Base-by-base conservation (phyloP, 2,329 filamentous ascomycete genomes). In the Beauveria brongniartii region DNA sequence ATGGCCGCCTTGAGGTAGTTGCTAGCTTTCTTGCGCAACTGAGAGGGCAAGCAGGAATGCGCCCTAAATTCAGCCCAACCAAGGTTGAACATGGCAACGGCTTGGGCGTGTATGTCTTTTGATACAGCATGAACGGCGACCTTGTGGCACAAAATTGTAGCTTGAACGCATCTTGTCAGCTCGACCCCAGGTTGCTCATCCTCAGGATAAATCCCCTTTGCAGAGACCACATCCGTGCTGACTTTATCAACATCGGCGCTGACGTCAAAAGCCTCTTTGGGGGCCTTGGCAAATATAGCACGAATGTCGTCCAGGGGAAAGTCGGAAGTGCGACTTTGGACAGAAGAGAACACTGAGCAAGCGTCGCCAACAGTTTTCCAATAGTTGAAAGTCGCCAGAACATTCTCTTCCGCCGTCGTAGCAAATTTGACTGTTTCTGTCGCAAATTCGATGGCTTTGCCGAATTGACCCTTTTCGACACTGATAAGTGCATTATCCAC, bases 81-180 rank as follows among this genome's bases (percentile, higher is more conserved):
- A 20, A 99, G 79, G 69, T 99, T 99, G 74, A 96, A 99, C 82
- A 93, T 94, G 0, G 92, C 91, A n/a, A 97, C 90, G 1, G 94
- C 91, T 73, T 95, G 92, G 3, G 93, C 92, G 71, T 97, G 90
- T 8, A 84, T 72, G 69, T 99, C 92, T 62, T 86, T 78, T 1
- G 85, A 77, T 18, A 88, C 88, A 44, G 86, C 82, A 66, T 89
- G 77, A 16, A 97, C 86, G 8, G 92, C 92, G 64, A 90, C 84
- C 72, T 97, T 99, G 72, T 95, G 90, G 6, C 91, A 89, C 20
- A 97, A 77, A 30, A 97, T 90, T 0, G 89, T 84, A 16, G 88
- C 85, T 63, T 90, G 82, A 0, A 95, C 73, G 63, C 82, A 86
- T 63, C 80, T 77, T 1, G 80, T 82, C 37, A 90, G 70, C 60